phyloP scores from a whole-genome alignment of 148 eudicot species.

The Fagopyrum esculentum region DNA sequence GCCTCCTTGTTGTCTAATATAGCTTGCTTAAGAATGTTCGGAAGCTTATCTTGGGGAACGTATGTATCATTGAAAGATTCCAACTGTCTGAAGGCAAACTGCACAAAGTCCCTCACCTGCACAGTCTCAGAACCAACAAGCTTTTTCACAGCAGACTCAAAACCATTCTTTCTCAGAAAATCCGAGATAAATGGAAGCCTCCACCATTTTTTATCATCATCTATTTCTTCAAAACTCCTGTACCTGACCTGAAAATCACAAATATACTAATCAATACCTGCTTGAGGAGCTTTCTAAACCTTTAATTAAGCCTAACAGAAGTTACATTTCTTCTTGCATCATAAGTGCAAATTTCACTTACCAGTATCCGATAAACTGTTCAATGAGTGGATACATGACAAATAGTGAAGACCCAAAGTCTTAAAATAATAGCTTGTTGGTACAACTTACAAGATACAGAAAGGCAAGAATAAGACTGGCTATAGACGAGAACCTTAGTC shows the following conservation, averaged over 20 bases:
- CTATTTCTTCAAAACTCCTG: constrained; percentile 72
- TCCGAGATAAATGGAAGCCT: constrained; percentile 75
- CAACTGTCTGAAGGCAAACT: constrained; percentile 79
- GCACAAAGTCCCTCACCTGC: constrained; percentile 85
- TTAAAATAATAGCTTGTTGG: neutral
- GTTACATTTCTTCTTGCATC: neutral
- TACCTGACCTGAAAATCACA: constrained; percentile 49
- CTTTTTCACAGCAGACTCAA: constrained; percentile 68
- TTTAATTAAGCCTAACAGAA: neutral
- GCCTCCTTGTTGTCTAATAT: constrained; percentile 17
- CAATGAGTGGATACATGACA: neutral
- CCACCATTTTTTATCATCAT: constrained; percentile 84
- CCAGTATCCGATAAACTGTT: neutral
- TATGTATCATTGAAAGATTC: constrained; percentile 70
- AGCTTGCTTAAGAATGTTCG: constrained; percentile 21
- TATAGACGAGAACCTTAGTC: neutral
- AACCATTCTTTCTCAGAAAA: constrained; percentile 55
- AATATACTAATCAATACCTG: neutral
- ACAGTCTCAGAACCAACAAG: constrained; percentile 81
- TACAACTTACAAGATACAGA: neutral
- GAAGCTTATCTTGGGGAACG: constrained; percentile 37
- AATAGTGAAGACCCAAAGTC: neutral
- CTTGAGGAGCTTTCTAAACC: neutral
- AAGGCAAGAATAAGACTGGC: neutral
- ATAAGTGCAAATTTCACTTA: neutral